Percentiles rank a stretch among this genome's conserved stretches.
Evolutionary conservation across 345 rosid species (phyloP).

Genomic region (Sonneratia caseolaris): DNA sequence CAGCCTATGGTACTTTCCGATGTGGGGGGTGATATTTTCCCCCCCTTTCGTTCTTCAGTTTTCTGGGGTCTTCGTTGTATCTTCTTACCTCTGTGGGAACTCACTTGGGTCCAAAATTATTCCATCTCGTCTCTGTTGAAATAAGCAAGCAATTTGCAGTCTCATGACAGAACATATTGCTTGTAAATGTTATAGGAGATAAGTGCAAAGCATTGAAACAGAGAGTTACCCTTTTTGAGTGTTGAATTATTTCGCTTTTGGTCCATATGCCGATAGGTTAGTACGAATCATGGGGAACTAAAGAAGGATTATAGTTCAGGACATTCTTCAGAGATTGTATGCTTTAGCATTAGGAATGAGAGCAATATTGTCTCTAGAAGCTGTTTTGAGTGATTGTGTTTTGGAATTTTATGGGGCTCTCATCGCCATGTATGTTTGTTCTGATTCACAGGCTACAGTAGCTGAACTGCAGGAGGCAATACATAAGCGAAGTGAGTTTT

Average conservation of each 20-base stretch:
- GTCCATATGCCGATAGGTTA: background rate
- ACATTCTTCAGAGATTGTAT: background rate
- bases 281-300: background rate
- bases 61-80: background rate
- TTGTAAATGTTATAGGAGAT: background rate
- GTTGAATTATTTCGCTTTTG: background rate
- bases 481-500: slow-evolving; percentile 58
- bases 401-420: background rate
- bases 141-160: background rate
- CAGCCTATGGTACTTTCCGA: background rate
- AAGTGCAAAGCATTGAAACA: background rate
- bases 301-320: background rate
- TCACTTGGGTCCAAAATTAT: background rate
- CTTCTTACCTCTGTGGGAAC: background rate
- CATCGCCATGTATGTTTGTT: background rate
- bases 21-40: background rate
- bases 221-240: background rate
- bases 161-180: background rate
- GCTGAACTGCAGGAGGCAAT: slow-evolving; percentile 90
- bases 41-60: background rate
- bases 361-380: background rate
- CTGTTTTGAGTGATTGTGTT: background rate
- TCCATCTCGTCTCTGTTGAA: background rate
- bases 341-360: background rate
- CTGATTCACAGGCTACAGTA: slow-evolving; percentile 60